A percentile compares a stretch with the other conserved stretches of the same genome.
phyloP scores from a whole-genome alignment of 2,329 filamentous ascomycete genomes.

The Pseudomassariella vexata region DNA sequence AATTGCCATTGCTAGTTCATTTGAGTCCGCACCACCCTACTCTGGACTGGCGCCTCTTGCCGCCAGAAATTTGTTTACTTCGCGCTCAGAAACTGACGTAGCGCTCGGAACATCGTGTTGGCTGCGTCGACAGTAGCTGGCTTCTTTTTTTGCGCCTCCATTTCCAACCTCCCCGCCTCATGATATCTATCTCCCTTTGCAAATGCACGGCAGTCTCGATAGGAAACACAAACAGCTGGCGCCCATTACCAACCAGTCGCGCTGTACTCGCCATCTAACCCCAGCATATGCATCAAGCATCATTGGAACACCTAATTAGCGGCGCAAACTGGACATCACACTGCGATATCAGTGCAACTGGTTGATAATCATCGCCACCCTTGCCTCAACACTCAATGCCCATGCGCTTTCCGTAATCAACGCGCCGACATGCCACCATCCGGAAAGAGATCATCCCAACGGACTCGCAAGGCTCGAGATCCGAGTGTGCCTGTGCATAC shows the following conservation, averaged over 20 bases:
- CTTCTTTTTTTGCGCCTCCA: too few species aligned
- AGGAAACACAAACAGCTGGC: too few species aligned
- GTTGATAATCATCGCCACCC: background rate
- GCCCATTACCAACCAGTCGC: background rate
- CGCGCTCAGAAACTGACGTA: background rate
- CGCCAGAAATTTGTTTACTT: background rate
- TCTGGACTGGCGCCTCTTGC: background rate
- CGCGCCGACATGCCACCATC: constrained; percentile 29
- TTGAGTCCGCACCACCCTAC: background rate
- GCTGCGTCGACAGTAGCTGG: too few species aligned
- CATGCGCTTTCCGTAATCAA: constrained; percentile 3
- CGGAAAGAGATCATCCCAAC: constrained; percentile 29
- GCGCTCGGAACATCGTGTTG: too few species aligned
- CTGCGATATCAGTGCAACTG: too few species aligned
- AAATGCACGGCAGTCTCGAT: too few species aligned
- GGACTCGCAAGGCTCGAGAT: constrained; percentile 26
- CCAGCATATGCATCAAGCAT: background rate
- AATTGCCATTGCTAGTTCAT: constrained; percentile 1
- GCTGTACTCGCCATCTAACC: background rate
- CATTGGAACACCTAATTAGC: too few species aligned
- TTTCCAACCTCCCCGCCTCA: too few species aligned
- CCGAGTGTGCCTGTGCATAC: constrained; percentile 24
- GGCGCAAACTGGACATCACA: too few species aligned
- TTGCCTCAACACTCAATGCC: background rate
- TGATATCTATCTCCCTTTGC: too few species aligned